Evolutionary conservation across 2,329 filamentous ascomycete species (phyloP).

Genomic region (Fusarium nelsonii): DNA sequence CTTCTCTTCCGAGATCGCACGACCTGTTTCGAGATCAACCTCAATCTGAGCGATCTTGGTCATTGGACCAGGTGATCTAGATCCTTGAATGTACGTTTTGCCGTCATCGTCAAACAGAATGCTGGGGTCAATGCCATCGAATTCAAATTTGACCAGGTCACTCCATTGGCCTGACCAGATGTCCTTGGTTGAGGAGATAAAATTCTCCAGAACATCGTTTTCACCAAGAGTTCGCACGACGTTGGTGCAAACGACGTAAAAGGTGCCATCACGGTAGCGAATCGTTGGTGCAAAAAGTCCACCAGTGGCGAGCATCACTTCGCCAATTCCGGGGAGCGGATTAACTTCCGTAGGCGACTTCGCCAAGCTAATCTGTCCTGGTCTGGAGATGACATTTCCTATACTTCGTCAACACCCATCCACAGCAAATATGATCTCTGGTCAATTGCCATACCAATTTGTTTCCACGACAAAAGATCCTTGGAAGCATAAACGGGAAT

Average conservation of each 20-base stretch:
- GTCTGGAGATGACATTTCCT: slow-evolving; percentile 19
- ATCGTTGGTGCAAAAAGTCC: slow-evolving; percentile 21
- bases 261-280: slow-evolving; percentile 1
- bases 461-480: slow-evolving; percentile 17
- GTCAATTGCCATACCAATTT: background rate
- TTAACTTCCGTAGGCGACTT: slow-evolving; percentile 13
- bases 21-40: slow-evolving; percentile 7
- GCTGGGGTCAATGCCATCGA: slow-evolving; percentile 12
- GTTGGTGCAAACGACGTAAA: slow-evolving; percentile 24
- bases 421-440: background rate
- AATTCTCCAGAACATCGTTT: slow-evolving; percentile 2
- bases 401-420: background rate
- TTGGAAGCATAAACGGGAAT: slow-evolving; percentile 17
- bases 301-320: slow-evolving; percentile 4
- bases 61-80: background rate
- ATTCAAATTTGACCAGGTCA: slow-evolving; percentile 16
- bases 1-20: background rate
- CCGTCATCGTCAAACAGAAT: slow-evolving; percentile 15
- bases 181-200: background rate
- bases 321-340: slow-evolving; percentile 1
- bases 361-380: background rate
- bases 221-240: background rate
- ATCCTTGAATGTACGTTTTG: slow-evolving; percentile 14
- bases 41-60: slow-evolving; percentile 16
- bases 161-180: slow-evolving; percentile 23